Percentiles rank a stretch among this genome's conserved stretches.
These are phyloP conservation scores for Physaria fendleri DNA, from an alignment of 345 rosid species.

Conservation along the genomic window DNA sequence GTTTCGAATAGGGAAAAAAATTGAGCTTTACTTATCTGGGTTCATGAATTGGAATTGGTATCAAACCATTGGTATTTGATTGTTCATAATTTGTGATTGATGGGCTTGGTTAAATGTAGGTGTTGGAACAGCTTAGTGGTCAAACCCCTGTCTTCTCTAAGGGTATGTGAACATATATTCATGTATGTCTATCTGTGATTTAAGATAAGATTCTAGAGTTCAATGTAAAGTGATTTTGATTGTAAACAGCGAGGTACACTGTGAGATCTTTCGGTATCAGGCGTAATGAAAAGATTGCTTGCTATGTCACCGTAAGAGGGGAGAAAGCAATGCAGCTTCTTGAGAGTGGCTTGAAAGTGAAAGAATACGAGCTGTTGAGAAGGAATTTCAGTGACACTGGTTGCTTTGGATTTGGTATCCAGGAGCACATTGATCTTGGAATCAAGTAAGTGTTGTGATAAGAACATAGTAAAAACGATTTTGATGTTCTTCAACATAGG, in stretches of 20 bases:
- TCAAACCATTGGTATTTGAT: background rate
- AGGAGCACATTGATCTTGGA: conserved; percentile 97
- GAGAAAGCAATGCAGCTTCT: conserved; percentile 97
- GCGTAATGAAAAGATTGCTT: conserved; percentile 96
- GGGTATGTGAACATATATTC: conserved; percentile 34
- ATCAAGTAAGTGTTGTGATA: conserved; percentile 55
- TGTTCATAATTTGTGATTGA: background rate
- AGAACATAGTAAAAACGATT: too few species aligned
- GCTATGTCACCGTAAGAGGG: conserved; percentile 94
- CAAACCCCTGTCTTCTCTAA: conserved; percentile 92
- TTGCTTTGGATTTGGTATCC: conserved; percentile 93
- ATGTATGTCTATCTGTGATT: background rate
- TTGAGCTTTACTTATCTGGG: too few species aligned
- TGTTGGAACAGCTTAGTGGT: conserved; percentile 87
- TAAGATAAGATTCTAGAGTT: background rate
- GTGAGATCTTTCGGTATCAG: conserved; percentile 95
- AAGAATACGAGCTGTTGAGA: conserved; percentile 84
- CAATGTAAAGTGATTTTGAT: background rate
- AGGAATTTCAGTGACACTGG: conserved; percentile 97
- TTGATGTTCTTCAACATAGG: background rate
- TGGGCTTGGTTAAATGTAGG: conserved; percentile 33
- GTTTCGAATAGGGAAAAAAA: too few species aligned
- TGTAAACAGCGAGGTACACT: conserved; percentile 78
- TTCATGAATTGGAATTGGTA: background rate
- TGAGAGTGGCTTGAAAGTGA: conserved; percentile 95